Percentiles rank a stretch among this genome's conserved stretches.
Conservation (phyloP, 2,329 filamentous ascomycete genomes). For the Orbilia blumenaviensis region DNA sequence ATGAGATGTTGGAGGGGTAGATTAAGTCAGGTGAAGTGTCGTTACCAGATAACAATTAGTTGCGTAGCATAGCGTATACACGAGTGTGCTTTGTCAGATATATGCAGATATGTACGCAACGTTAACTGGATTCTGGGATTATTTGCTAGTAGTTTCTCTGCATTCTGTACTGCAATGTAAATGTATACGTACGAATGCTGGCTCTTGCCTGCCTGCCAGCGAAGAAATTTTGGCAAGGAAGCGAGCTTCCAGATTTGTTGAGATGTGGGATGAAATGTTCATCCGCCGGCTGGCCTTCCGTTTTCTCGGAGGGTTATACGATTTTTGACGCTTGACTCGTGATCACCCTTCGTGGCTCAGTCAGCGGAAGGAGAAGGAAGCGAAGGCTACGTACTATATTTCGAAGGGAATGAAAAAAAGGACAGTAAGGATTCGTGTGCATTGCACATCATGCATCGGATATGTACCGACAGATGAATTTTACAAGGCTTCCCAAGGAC, state of each 20-base stretch:
- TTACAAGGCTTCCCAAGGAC: neutral
- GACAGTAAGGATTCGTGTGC: neutral
- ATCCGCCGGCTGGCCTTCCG: neutral
- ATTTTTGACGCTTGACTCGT: neutral
- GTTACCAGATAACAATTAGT: neutral
- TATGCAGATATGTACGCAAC: neutral
- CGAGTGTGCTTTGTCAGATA: neutral
- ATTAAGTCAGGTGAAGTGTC: conserved; percentile 11
- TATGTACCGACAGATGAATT: neutral
- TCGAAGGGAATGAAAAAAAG: neutral
- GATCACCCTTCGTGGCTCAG: neutral
- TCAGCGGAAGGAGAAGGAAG: neutral
- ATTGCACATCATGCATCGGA: conserved; percentile 1
- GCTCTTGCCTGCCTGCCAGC: neutral
- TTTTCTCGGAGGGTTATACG: neutral
- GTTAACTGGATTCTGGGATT: neutral
- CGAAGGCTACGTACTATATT: neutral
- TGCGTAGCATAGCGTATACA: neutral
- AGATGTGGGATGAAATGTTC: conserved; percentile 19
- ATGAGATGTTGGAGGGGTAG: conserved; percentile 4
- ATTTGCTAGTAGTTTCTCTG: conserved; percentile 9
- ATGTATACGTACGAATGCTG: neutral
- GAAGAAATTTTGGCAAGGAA: neutral
- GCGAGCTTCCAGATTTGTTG: conserved; percentile 7
- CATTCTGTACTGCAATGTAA: neutral